Conservation (phyloP, 2,329 filamentous ascomycete species). For the Aureobasidium sp. region DNA sequence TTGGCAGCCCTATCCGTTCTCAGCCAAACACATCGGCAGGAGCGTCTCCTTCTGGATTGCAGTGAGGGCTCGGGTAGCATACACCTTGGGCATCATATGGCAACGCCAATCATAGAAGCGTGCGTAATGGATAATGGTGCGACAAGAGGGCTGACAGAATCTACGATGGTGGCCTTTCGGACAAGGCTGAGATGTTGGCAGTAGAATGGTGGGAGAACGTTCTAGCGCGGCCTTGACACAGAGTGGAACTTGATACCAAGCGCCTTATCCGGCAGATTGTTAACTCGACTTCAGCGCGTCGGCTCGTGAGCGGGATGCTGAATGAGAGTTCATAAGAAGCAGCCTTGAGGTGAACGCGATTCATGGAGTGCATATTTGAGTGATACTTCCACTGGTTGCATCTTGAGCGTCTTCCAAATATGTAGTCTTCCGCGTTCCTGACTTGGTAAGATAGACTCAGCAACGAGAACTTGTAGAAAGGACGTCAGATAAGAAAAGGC, state of each 20-base stretch:
- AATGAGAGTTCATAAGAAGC: neutral
- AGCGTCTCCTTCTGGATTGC: neutral
- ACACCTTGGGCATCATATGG: neutral
- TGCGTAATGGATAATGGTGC: neutral
- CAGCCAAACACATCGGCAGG: neutral
- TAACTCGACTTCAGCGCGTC: neutral
- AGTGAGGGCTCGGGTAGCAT: neutral
- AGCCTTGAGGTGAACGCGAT: neutral
- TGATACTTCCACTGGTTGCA: no score
- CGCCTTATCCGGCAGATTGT: neutral
- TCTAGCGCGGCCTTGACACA: conserved; percentile 2
- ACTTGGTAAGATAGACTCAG: neutral
- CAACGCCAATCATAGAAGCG: neutral
- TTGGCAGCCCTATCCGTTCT: neutral
- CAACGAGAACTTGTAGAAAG: neutral
- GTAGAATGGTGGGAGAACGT: conserved; percentile 2
- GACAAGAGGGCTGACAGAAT: neutral
- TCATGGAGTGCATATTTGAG: neutral
- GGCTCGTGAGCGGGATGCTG: neutral
- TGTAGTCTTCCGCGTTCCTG: neutral
- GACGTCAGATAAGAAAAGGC: neutral
- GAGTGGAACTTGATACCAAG: neutral
- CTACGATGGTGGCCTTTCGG: neutral
- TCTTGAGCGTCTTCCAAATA: neutral
- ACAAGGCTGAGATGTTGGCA: neutral